A percentile compares a stretch with the other conserved stretches of the same genome.
Evolutionary conservation across 768 basidiomycete genomes (phyloP).

Genomic region (Solioccasus polychromus): DNA sequence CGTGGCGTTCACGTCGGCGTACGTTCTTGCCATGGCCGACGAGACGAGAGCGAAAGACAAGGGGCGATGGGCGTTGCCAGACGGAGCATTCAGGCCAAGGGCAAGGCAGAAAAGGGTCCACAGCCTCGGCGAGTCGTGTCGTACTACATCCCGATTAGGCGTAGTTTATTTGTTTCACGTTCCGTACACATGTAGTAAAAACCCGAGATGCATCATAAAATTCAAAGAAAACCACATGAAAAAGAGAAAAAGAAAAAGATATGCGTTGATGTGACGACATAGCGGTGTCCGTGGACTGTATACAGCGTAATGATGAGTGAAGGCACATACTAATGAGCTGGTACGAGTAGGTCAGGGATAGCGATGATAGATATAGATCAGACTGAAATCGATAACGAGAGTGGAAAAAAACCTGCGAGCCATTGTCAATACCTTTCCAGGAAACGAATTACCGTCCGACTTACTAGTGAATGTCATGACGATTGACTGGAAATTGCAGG

Average conservation of each 20-base stretch:
- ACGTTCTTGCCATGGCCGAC: constrained; percentile 45
- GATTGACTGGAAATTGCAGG: constrained; percentile 44
- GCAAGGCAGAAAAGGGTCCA: constrained; percentile 10
- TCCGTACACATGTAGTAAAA: neutral
- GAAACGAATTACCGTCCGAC: constrained; percentile 8
- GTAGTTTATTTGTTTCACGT: neutral
- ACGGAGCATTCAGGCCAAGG: constrained; percentile 28
- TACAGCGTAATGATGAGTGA: constrained; percentile 28
- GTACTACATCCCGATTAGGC: constrained; percentile 8
- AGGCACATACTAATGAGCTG: constrained; percentile 29
- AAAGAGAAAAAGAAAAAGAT: constrained; percentile 1
- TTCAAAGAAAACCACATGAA: constrained; percentile 9
- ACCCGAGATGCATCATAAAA: constrained; percentile 18
- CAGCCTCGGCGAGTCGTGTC: constrained; percentile 18
- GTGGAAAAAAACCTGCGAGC: constrained; percentile 8
- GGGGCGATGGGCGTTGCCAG: constrained; percentile 17
- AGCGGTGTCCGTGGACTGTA: constrained; percentile 22
- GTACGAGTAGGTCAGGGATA: constrained; percentile 22
- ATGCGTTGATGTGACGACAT: constrained; percentile 29
- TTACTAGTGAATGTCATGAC: constrained; percentile 20
- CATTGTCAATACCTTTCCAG: constrained; percentile 10
- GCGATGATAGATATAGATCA: constrained; percentile 28
- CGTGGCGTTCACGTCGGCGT: constrained; percentile 55
- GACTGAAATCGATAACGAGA: constrained; percentile 23
- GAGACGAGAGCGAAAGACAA: constrained; percentile 6